A percentile compares a stretch with the other conserved stretches of the same genome.
Conservation (phyloP, 345 rosid species). For the Sisymbrium altissimum region DNA sequence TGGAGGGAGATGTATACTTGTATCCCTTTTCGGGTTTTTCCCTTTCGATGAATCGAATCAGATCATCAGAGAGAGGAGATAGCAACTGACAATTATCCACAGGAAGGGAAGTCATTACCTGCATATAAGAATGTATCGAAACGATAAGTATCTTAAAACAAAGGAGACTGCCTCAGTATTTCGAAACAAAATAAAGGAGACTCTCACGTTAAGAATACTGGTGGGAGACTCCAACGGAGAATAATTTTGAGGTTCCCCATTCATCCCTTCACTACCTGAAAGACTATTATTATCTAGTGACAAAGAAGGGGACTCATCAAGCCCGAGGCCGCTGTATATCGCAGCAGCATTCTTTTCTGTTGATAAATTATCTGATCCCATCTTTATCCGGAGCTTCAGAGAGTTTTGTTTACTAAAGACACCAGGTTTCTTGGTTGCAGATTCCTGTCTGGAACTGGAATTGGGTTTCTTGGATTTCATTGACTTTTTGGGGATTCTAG, state of each 20-base stretch:
- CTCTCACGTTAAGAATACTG: constrained; percentile 59
- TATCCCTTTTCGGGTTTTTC: constrained; percentile 41
- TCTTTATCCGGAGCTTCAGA: constrained; percentile 72
- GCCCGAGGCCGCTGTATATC: constrained; percentile 92
- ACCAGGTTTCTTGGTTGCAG: constrained; percentile 43
- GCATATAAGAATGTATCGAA: constrained; percentile 39
- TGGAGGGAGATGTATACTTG: constrained; percentile 35
- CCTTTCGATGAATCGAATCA: constrained; percentile 43
- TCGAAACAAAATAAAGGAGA: constrained; percentile 28
- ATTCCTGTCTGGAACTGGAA: constrained; percentile 38
- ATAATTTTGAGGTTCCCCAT: constrained; percentile 48
- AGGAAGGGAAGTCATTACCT: constrained; percentile 80
- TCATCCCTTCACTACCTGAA: constrained; percentile 74
- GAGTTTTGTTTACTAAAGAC: constrained; percentile 55
- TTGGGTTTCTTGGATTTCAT: constrained; percentile 43
- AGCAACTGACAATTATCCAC: constrained; percentile 46
- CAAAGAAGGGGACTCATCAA: constrained; percentile 81
- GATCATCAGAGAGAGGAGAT: constrained; percentile 74
- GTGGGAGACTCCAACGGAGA: constrained; percentile 57
- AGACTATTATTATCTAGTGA: constrained; percentile 74
- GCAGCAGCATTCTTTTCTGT: constrained; percentile 74
- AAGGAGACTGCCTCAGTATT: constrained; percentile 11
- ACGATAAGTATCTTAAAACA: constrained; percentile 26
- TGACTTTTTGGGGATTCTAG: constrained; percentile 41
- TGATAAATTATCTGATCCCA: constrained; percentile 72